phyloP scores from a whole-genome alignment of 1,284 basidiomycete genomes.

The Pholiota adiposa region DNA sequence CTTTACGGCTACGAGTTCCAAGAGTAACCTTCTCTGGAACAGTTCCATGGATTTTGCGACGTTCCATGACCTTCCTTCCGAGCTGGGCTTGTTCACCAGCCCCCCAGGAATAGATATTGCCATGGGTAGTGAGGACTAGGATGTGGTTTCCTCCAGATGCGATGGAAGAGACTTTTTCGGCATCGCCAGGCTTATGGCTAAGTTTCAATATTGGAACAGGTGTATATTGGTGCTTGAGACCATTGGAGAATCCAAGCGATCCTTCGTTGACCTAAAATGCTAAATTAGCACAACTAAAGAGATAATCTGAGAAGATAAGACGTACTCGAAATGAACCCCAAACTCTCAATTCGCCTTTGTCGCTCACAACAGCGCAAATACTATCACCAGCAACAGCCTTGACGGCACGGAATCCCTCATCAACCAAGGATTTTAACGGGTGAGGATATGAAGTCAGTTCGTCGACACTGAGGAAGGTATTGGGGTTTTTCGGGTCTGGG shows the following conservation, averaged over 20 bases:
- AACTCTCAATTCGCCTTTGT: conserved; percentile 79
- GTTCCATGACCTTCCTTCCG: conserved; percentile 83
- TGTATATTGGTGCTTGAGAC: conserved; percentile 65
- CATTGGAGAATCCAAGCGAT: conserved; percentile 82
- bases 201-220: conserved; percentile 75
- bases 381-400: conserved; percentile 85
- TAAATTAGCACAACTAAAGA: conserved; percentile 8
- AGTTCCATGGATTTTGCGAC: conserved; percentile 84
- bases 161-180: conserved; percentile 78
- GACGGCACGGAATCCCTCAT: conserved; percentile 83
- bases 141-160: conserved; percentile 88
- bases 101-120: conserved; percentile 86
- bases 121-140: conserved; percentile 83
- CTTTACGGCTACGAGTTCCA: conserved; percentile 69
- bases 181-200: conserved; percentile 62
- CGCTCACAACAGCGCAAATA: conserved; percentile 81
- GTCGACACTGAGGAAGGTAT: conserved; percentile 69
- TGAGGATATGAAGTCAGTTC: conserved; percentile 80
- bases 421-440: conserved; percentile 70
- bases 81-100: conserved; percentile 88
- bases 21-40: conserved; percentile 82
- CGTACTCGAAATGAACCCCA: conserved; percentile 94
- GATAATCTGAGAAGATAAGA: conserved; percentile 20
- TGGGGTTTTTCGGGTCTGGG: conserved; percentile 67
- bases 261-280: conserved; percentile 72